A percentile compares a stretch with the other conserved stretches of the same genome.
Conservation (phyloP, 169 alveolate species). For the Theileria luwenshuni region DNA sequence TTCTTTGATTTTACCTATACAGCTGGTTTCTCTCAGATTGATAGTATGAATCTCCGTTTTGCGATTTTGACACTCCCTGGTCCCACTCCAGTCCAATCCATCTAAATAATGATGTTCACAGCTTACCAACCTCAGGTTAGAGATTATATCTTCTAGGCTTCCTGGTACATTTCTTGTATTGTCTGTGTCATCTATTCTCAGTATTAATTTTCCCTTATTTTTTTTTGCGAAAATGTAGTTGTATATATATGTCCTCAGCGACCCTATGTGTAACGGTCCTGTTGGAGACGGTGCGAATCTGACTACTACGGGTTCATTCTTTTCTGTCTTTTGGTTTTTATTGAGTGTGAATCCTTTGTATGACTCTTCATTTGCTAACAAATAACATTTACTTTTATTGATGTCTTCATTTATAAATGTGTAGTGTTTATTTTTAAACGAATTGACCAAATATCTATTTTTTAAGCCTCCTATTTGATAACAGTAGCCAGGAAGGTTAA, state of each 20-base stretch:
- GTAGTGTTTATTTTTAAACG: too few relatives aligned
- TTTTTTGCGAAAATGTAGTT: slow-evolving; percentile 72
- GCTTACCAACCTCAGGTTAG: slow-evolving; percentile 68
- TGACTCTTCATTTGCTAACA: too few relatives aligned
- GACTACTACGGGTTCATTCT: slow-evolving; percentile 34
- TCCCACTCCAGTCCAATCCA: slow-evolving; percentile 82
- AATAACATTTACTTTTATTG: too few relatives aligned
- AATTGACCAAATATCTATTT: too few relatives aligned
- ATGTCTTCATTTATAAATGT: too few relatives aligned
- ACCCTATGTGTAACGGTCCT: slow-evolving; percentile 81
- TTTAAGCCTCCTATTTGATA: too few relatives aligned
- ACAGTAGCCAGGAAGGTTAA: too few relatives aligned
- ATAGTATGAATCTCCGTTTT: slow-evolving; percentile 74
- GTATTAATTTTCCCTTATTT: slow-evolving; percentile 65
- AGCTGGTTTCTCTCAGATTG: slow-evolving; percentile 76
- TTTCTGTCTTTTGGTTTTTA: too few relatives aligned
- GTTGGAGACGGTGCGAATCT: slow-evolving; percentile 79
- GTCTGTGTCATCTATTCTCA: slow-evolving; percentile 84
- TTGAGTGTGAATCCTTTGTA: too few relatives aligned
- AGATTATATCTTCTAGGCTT: slow-evolving; percentile 61
- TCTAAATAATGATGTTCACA: slow-evolving; percentile 27
- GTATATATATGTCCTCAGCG: slow-evolving; percentile 80
- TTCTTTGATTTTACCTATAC: slow-evolving; percentile 47
- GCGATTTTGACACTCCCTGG: slow-evolving; percentile 78
- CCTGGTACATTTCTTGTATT: slow-evolving; percentile 47